Base-by-base conservation (phyloP, 73 alveolate genomes). In the Tetrahymena thermophila region DNA sequence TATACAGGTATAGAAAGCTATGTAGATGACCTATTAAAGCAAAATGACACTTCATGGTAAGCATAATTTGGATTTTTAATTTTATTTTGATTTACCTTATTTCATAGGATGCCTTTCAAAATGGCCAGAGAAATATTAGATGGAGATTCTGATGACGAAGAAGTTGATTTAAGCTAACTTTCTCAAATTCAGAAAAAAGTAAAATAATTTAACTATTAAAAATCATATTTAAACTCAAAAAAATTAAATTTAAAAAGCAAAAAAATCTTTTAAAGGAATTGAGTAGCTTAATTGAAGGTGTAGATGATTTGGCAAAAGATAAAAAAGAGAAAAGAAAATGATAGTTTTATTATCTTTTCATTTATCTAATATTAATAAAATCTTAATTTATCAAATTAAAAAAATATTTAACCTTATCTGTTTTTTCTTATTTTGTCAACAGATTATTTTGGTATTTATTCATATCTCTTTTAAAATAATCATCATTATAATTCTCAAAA, bases 1-100 rank as follows among this genome's bases (percentile, higher is more conserved):
- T 96, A 98, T 84, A 98, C 99, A 93, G 99, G 99, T 34, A 96
- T 98, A 85, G 99, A 99, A 94, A 96, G 98, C 85, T 98, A 97
- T 95, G 99, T 98, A 42, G 96, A 94, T 96, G 98, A 99, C 58
- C 96, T 95, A 35, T 97, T 97, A 94, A 93, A 96, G 83, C 98
- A 98, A 85, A 96, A 97, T 93, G 98, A 98, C 93, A 96, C 98
- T 35, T 96, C 98, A 43, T 99, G 99, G 99, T 71, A 71, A 1
- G 0, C 1, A 28, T 28, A 3, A 0, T 23, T 71, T 71, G 3
- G 31, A 13, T 71, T 10, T 19, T 31, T 28, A 21, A 7, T 71
- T 71, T 23, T 3, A 23, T 19, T 28, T 8, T 9, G 4, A 10
- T 19, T 19, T 25, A 9, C 11, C 14, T 15, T 31, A n/a, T 25